Conservation (phyloP, 2,329 filamentous ascomycete genomes). For the Fonsecaea monophora region DNA sequence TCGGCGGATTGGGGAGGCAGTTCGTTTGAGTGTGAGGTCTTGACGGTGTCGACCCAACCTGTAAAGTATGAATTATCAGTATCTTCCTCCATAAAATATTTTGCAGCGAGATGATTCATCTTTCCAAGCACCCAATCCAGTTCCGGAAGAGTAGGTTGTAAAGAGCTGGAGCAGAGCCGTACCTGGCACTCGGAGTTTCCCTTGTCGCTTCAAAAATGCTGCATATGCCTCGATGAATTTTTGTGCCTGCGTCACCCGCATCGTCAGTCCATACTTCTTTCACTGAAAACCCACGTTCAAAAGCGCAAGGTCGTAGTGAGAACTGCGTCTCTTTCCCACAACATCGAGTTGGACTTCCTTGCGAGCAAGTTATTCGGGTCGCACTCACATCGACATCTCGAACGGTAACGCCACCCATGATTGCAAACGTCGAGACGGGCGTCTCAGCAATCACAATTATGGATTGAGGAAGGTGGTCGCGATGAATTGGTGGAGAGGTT, state of each 20-base stretch:
- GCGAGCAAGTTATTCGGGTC: slow-evolving; percentile 37
- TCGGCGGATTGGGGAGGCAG: slow-evolving; percentile 97
- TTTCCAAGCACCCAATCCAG: neutral
- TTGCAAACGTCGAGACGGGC: slow-evolving; percentile 52
- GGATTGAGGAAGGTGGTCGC: slow-evolving; percentile 16
- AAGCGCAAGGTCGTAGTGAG: neutral
- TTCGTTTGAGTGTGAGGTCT: slow-evolving; percentile 96
- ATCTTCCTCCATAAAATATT: neutral
- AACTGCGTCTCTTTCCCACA: slow-evolving; percentile 23
- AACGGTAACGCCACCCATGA: slow-evolving; percentile 71
- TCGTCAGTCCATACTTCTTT: slow-evolving; percentile 1
- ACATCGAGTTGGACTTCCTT: slow-evolving; percentile 32
- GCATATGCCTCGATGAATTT: slow-evolving; percentile 73
- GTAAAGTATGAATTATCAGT: slow-evolving; percentile 27
- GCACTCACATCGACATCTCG: slow-evolving; percentile 68
- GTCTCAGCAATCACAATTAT: slow-evolving; percentile 35
- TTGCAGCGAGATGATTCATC: neutral
- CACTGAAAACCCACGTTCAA: neutral
- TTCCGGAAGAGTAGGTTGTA: neutral
- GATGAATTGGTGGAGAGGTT: slow-evolving; percentile 16
- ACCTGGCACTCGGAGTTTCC: slow-evolving; percentile 74
- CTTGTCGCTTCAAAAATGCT: slow-evolving; percentile 74
- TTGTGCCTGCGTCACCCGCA: slow-evolving; percentile 58
- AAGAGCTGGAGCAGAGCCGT: slow-evolving; percentile 47
- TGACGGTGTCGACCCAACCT: slow-evolving; percentile 99